phyloP scores from a whole-genome alignment of 2,329 filamentous ascomycete species.

The Escovopsis sp. region DNA sequence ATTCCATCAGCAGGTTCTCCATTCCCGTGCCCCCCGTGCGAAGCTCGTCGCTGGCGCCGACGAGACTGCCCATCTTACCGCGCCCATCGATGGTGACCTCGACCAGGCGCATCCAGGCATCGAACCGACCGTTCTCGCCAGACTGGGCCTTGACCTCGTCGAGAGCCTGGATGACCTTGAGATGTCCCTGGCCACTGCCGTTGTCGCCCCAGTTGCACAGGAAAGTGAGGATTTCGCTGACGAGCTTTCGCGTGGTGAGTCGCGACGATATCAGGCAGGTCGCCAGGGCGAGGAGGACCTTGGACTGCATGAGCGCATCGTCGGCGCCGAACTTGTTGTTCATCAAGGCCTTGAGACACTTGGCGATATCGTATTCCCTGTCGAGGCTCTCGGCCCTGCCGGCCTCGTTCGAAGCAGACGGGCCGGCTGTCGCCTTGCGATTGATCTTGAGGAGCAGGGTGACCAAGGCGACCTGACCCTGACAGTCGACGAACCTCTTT shows the following conservation, averaged over 20 bases:
- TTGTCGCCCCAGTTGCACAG: constrained; percentile 81
- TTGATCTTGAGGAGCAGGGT: constrained; percentile 92
- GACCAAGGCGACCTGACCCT: constrained; percentile 90
- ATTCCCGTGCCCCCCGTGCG: constrained; percentile 93
- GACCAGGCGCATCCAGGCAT: constrained; percentile 96
- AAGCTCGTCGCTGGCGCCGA: constrained; percentile 91
- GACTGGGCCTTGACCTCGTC: constrained; percentile 80
- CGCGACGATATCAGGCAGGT: constrained; percentile 79
- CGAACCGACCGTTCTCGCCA: constrained; percentile 88
- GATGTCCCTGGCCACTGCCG: constrained; percentile 65
- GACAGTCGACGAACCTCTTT: constrained; percentile 88
- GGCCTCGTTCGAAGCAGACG: constrained; percentile 46
- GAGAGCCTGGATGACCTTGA: constrained; percentile 86
- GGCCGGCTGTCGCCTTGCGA: constrained; percentile 66
- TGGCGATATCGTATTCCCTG: constrained; percentile 91
- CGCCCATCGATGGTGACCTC: constrained; percentile 94
- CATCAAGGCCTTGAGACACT: constrained; percentile 93
- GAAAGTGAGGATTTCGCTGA: constrained; percentile 93
- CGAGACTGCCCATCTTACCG: constrained; percentile 96
- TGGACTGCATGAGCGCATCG: constrained; percentile 79
- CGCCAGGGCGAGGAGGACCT: constrained; percentile 76
- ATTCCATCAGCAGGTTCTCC: constrained; percentile 98
- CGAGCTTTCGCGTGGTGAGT: constrained; percentile 81
- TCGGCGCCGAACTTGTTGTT: constrained; percentile 99
- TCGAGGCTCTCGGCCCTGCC: constrained; percentile 59